These are phyloP conservation scores for Calonectria naviculata DNA, from an alignment of 2,329 filamentous ascomycete species.

Conservation along the genomic window DNA sequence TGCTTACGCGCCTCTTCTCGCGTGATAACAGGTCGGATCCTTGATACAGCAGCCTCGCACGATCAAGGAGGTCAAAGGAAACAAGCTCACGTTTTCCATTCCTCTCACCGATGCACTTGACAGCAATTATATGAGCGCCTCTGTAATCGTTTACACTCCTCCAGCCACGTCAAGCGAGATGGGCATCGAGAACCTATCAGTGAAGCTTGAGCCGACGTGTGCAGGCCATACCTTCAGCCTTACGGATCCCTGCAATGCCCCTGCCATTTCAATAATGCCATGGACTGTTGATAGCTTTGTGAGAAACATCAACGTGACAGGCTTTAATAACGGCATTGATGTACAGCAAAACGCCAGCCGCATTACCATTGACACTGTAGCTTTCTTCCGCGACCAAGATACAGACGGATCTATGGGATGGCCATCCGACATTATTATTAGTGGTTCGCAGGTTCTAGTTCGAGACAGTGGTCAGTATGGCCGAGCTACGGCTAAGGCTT, in stretches of 20 bases:
- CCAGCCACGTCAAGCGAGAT: constrained; percentile 27
- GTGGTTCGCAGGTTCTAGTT: constrained; percentile 32
- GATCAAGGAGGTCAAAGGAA: constrained; percentile 24
- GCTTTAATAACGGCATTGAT: constrained; percentile 35
- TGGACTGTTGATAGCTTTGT: constrained; percentile 38
- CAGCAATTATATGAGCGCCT: constrained; percentile 16
- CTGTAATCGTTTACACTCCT: constrained; percentile 21
- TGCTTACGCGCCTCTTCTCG: neutral
- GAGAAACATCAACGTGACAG: constrained; percentile 19
- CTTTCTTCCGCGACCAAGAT: constrained; percentile 29
- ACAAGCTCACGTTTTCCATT: constrained; percentile 22
- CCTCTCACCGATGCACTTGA: constrained; percentile 35
- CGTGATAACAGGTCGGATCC: neutral
- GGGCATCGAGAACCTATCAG: constrained; percentile 25
- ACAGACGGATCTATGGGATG: constrained; percentile 4
- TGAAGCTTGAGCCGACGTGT: constrained; percentile 21
- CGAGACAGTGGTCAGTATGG: constrained; percentile 32
- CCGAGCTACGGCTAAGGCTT: constrained; percentile 12
- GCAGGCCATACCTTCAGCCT: constrained; percentile 8
- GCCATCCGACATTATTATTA: constrained; percentile 29
- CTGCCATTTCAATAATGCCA: constrained; percentile 25
- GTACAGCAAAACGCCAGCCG: constrained; percentile 25
- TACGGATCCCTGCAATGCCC: constrained; percentile 15
- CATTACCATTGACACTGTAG: constrained; percentile 25
- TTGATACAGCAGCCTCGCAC: constrained; percentile 26